Conservation (phyloP, 331 rosid species). For the Quercus tomentella region DNA sequence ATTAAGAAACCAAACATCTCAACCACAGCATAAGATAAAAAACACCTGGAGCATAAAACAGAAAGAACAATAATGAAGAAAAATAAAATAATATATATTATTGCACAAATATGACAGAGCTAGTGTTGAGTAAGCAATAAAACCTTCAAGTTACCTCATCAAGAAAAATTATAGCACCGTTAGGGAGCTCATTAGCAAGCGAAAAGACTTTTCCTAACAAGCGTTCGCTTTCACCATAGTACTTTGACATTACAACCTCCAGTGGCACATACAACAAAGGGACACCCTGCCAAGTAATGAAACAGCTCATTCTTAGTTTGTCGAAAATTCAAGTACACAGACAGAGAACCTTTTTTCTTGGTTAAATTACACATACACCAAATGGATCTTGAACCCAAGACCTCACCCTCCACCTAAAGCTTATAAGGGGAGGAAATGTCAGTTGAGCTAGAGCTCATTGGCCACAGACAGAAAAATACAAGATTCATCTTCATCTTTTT, state of each 20-base stretch:
- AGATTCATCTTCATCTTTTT: neutral
- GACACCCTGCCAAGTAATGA: slow-evolving; percentile 58
- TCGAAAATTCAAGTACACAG: neutral
- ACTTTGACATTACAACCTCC: slow-evolving; percentile 81
- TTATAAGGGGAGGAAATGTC: too few species aligned
- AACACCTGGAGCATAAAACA: neutral
- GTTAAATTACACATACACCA: too few species aligned
- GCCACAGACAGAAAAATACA: neutral
- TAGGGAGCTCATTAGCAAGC: slow-evolving; percentile 64
- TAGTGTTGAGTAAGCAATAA: neutral
- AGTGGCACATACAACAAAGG: slow-evolving; percentile 87
- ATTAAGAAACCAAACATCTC: neutral
- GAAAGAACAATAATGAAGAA: neutral
- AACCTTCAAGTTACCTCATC: slow-evolving; percentile 65
- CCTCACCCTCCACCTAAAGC: too few species aligned
- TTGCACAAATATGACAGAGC: neutral
- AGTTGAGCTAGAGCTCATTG: too few species aligned
- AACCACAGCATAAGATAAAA: neutral
- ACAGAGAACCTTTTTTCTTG: neutral
- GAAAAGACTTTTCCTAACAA: slow-evolving; percentile 79
- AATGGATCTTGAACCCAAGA: too few species aligned
- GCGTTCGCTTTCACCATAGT: slow-evolving; percentile 88
- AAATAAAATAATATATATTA: neutral
- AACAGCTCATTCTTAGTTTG: slow-evolving; percentile 15
- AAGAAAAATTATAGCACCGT: slow-evolving; percentile 82